Conservation (phyloP, 2,329 filamentous ascomycete genomes). For the Colletotrichum ledebouriae region DNA sequence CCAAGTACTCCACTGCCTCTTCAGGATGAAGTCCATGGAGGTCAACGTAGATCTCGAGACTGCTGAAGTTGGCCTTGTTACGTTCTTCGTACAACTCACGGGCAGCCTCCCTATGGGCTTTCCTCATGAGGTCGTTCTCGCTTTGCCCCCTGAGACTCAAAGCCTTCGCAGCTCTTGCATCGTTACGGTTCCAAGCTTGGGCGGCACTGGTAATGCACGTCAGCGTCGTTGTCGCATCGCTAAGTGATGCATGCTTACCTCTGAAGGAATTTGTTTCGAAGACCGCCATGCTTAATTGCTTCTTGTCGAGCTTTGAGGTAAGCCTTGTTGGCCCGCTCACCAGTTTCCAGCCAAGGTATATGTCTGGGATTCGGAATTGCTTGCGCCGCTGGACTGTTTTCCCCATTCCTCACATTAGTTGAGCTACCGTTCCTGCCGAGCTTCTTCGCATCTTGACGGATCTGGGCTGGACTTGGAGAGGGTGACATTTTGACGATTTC, state of each 20-base stretch:
- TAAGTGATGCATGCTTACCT: conserved; percentile 68
- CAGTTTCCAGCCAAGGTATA: conserved; percentile 96
- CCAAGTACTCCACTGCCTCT: conserved; percentile 94
- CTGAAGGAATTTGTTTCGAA: conserved; percentile 96
- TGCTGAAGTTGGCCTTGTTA: conserved; percentile 75
- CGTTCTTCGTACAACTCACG: conserved; percentile 93
- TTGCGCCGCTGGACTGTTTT: conserved; percentile 85
- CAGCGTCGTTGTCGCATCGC: background rate
- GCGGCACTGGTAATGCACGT: conserved; percentile 74
- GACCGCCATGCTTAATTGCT: conserved; percentile 95
- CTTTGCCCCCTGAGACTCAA: conserved; percentile 94
- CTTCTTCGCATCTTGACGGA: conserved; percentile 72
- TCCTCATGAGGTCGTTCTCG: conserved; percentile 97
- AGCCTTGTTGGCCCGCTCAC: conserved; percentile 88
- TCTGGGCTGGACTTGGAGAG: conserved; percentile 76
- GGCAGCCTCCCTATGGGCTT: conserved; percentile 94
- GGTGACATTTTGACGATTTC: conserved; percentile 97
- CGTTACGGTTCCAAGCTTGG: conserved; percentile 98
- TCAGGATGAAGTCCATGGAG: conserved; percentile 98
- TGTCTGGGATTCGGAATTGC: conserved; percentile 90
- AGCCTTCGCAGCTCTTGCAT: conserved; percentile 94
- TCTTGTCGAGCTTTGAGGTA: conserved; percentile 96
- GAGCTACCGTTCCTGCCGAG: conserved; percentile 74
- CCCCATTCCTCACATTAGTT: conserved; percentile 73
- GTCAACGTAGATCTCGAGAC: conserved; percentile 90